These are phyloP conservation scores for Primulina eburnea DNA, from an alignment of 257 asterid genomes.

Conservation along the genomic window DNA sequence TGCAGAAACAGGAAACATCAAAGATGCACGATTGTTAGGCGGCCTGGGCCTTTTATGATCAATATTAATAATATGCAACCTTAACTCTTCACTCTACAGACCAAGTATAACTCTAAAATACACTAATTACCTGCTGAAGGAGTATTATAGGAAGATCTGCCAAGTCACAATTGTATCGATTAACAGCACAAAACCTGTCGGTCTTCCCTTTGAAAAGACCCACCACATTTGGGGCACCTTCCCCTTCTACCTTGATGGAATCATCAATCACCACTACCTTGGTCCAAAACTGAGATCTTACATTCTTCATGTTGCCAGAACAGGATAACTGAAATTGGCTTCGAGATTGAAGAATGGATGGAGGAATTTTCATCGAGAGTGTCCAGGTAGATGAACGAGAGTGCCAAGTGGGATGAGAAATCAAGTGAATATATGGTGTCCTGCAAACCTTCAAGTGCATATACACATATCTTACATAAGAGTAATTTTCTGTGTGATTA, in stretches of 20 bases:
- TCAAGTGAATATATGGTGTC: constrained; percentile 70
- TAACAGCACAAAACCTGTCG: constrained; percentile 46
- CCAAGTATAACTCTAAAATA: constrained; percentile 1
- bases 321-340: constrained; percentile 44
- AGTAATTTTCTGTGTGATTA: constrained; percentile 3
- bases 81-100: too few species aligned
- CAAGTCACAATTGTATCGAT: constrained; percentile 77
- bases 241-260: constrained; percentile 85
- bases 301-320: constrained; percentile 35
- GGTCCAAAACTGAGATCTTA: constrained; percentile 72
- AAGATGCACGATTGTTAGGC: neutral
- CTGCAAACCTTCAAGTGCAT: constrained; percentile 59
- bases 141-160: constrained; percentile 83
- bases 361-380: constrained; percentile 73
- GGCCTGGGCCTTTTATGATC: neutral
- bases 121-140: constrained; percentile 73
- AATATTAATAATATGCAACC: too few species aligned
- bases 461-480: constrained; percentile 19
- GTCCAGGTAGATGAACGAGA: constrained; percentile 96
- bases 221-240: constrained; percentile 90
- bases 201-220: constrained; percentile 79
- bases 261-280: constrained; percentile 80
- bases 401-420: constrained; percentile 91
- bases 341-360: constrained; percentile 67
- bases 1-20: constrained; percentile 14